Evolutionary conservation across 306 rosid species (phyloP), one percentile per base, ranked within the genome.

Genomic region (Ormosia emarginata): DNA sequence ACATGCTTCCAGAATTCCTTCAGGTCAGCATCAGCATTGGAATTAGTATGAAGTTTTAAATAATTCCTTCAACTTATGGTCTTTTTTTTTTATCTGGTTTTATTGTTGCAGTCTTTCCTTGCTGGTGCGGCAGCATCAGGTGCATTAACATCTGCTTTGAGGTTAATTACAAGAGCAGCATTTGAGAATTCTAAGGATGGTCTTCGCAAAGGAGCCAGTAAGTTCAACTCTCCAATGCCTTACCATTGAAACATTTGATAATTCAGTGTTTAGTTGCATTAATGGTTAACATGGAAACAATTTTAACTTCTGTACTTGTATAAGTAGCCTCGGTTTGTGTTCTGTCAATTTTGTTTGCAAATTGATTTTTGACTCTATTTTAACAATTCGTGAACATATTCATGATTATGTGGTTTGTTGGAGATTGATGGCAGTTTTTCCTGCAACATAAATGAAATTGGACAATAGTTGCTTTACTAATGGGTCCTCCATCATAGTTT

Each of bases 81-180:
- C 30, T 11, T 2, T 43, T 10, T 57, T 10, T 52, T 41, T 56
- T 13, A 36, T 62, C 34, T 65, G 57, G 66, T 80, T 70, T 83
- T 71, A 6, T 59, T 69, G 72, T 33, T 85, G 69, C 87, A 95
- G 98, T 92, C 97, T 67, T 93, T 90, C 82, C 89, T 95, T 59
- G 94, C 88, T 69, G 99, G 99, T 67, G 40, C 36, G 58, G 98
- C 97, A 86, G 97, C 99, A 50, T 93, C 99, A 2, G 98, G 99
- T 36, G 90, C 58, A n/a, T 67, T 93, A 58, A 95, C 97, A 64
- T 95, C 98, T 44, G 88, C 75, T 76, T 75, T 95, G 86, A 90
- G 99, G 81, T 80, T 95, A n/a, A 63, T 95, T 10, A 92, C 99
- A 49, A 95, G 88, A 81, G 97, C 92, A 6, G 89, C 87, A 30